Conservation (phyloP, 768 basidiomycete genomes). For the Boletus tomentosulus region DNA sequence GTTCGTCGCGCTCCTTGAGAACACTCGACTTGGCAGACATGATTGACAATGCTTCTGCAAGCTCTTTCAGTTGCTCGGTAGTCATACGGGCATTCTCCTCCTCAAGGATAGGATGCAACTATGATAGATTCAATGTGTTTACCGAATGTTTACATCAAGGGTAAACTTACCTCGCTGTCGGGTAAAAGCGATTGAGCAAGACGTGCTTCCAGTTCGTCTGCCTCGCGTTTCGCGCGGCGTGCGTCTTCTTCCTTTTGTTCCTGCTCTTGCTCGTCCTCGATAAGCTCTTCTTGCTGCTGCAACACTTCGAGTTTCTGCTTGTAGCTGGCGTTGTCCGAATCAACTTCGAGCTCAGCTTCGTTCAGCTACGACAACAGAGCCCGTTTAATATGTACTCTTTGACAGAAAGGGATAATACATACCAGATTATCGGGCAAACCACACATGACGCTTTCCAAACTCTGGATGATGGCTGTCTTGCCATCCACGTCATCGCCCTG, state of each 20-base stretch:
- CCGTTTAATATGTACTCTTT: not conserved
- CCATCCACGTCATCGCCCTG: constrained; percentile 74
- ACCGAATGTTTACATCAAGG: not conserved
- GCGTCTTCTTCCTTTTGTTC: constrained; percentile 93
- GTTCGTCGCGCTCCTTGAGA: constrained; percentile 91
- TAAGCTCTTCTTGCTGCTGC: constrained; percentile 98
- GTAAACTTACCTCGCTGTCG: constrained; percentile 71
- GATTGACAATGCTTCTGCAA: constrained; percentile 86
- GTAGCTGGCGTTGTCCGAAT: constrained; percentile 90
- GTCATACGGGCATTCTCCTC: constrained; percentile 92
- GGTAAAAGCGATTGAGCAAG: constrained; percentile 81
- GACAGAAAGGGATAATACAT: constrained; percentile 24
- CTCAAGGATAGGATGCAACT: constrained; percentile 62
- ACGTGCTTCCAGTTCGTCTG: constrained; percentile 72
- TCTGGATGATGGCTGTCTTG: constrained; percentile 73
- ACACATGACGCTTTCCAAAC: constrained; percentile 86
- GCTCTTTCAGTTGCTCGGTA: constrained; percentile 89
- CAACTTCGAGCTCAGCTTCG: constrained; percentile 95
- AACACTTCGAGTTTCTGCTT: constrained; percentile 98
- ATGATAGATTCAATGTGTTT: not conserved
- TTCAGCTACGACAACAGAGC: constrained; percentile 59
- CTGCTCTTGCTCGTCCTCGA: constrained; percentile 98
- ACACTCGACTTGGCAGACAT: constrained; percentile 93
- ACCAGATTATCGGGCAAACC: constrained; percentile 94
- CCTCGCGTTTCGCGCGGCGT: constrained; percentile 79